These are phyloP conservation scores for Lachnellula cervina DNA, from an alignment of 2,329 filamentous ascomycete genomes.

Conservation along the genomic window DNA sequence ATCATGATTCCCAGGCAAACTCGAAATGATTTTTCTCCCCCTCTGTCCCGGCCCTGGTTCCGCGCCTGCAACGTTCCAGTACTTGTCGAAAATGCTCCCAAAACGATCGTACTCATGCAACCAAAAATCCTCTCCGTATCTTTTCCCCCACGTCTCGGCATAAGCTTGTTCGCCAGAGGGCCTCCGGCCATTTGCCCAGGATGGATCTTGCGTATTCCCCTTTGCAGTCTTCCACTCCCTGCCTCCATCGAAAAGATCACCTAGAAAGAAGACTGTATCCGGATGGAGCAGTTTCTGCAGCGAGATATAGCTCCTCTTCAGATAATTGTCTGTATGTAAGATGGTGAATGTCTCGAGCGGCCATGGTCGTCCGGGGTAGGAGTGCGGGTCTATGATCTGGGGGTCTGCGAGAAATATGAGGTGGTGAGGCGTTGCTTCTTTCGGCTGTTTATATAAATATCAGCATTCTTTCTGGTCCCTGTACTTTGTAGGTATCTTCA, in stretches of 20 bases:
- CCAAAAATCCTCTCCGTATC: slow-evolving; percentile 82
- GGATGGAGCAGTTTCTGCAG: slow-evolving; percentile 74
- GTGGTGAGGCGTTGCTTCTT: slow-evolving; percentile 71
- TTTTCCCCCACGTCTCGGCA: slow-evolving; percentile 63
- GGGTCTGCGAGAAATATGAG: slow-evolving; percentile 66
- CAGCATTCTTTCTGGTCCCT: background rate
- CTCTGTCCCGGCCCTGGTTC: slow-evolving; percentile 54
- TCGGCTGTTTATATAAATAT: slow-evolving; percentile 51
- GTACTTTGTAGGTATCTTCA: background rate
- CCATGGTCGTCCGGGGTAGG: slow-evolving; percentile 68
- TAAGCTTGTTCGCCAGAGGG: slow-evolving; percentile 48
- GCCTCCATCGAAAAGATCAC: slow-evolving; percentile 92
- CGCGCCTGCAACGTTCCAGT: slow-evolving; percentile 56
- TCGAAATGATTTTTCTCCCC: slow-evolving; percentile 74
- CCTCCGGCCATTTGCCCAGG: slow-evolving; percentile 49
- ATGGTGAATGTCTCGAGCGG: slow-evolving; percentile 62
- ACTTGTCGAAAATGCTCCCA: slow-evolving; percentile 73
- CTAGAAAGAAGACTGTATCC: slow-evolving; percentile 84
- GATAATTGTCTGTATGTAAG: slow-evolving; percentile 81
- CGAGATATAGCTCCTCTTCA: slow-evolving; percentile 74
- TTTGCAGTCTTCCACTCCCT: slow-evolving; percentile 81
- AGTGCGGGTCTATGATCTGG: slow-evolving; percentile 70
- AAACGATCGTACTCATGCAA: slow-evolving; percentile 81
- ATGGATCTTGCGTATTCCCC: slow-evolving; percentile 54
- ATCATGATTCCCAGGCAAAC: slow-evolving; percentile 91